A percentile compares a stretch with the other conserved stretches of the same genome.
These are phyloP conservation scores for Diospyros kaki DNA, from an alignment of 148 eudicot genomes.

Conservation along the genomic window DNA sequence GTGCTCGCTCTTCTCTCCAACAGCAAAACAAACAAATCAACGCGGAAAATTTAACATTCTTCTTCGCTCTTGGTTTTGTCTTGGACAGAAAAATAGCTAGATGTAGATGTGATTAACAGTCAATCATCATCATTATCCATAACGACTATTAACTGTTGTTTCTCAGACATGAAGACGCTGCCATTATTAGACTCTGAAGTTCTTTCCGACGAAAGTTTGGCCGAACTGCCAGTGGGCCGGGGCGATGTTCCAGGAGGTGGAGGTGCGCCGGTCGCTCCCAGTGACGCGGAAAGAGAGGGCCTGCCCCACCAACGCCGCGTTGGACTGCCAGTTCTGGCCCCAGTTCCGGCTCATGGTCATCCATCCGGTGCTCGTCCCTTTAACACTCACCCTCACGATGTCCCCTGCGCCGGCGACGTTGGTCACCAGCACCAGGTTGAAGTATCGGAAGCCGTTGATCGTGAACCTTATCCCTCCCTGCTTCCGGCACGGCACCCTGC, in stretches of 20 bases:
- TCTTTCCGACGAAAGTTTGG: slow-evolving; percentile 70
- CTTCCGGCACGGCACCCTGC: slow-evolving; percentile 74
- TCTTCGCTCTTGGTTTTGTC: background rate
- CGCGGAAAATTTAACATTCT: slow-evolving; percentile 19
- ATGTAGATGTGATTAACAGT: no score
- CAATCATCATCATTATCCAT: no score
- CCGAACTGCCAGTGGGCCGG: slow-evolving; percentile 70
- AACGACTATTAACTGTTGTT: no score
- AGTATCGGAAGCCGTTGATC: slow-evolving; percentile 70
- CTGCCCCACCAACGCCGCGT: slow-evolving; percentile 53
- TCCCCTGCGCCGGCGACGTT: slow-evolving; percentile 80
- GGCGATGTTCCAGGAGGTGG: slow-evolving; percentile 62
- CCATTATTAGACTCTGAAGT: slow-evolving; percentile 43
- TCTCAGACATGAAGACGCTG: background rate
- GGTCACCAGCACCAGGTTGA: slow-evolving; percentile 59
- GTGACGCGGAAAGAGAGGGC: slow-evolving; percentile 57
- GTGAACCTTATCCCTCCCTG: slow-evolving; percentile 70
- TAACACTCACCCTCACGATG: slow-evolving; percentile 42
- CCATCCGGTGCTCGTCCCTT: slow-evolving; percentile 59
- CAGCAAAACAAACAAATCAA: slow-evolving; percentile 2
- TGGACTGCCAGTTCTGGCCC: slow-evolving; percentile 82
- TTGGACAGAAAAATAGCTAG: background rate
- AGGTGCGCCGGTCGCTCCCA: slow-evolving; percentile 51
- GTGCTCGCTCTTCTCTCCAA: background rate
- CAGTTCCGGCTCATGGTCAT: slow-evolving; percentile 70